These are phyloP conservation scores for Phialocephala subalpina DNA, from an alignment of 2,329 filamentous ascomycete species.

Conservation along the genomic window DNA sequence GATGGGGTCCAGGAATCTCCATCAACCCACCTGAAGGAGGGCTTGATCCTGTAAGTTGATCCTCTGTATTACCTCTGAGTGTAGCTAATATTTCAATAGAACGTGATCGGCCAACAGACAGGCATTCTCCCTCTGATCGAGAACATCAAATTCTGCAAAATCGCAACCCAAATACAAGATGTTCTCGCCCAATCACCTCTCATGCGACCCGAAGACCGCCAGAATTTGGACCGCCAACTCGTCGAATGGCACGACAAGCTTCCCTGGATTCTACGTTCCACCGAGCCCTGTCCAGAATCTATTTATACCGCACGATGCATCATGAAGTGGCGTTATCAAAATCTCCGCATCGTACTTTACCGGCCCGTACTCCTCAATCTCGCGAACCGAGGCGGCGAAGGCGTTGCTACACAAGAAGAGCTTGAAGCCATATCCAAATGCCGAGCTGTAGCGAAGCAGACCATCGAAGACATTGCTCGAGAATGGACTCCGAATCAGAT, in stretches of 20 bases:
- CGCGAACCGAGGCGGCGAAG: slow-evolving; percentile 47
- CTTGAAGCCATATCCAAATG: slow-evolving; percentile 73
- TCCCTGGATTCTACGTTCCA: slow-evolving; percentile 69
- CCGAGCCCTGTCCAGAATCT: slow-evolving; percentile 73
- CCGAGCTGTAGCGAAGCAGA: slow-evolving; percentile 72
- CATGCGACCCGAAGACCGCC: slow-evolving; percentile 71
- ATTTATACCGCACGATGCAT: slow-evolving; percentile 75
- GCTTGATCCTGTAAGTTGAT: slow-evolving; percentile 37
- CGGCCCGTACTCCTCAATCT: slow-evolving; percentile 75
- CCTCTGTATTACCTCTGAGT: background rate
- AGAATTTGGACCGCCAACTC: slow-evolving; percentile 71
- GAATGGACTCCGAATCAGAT: slow-evolving; percentile 79
- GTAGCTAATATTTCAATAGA: slow-evolving; percentile 33
- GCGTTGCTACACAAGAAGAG: slow-evolving; percentile 59
- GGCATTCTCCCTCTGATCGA: slow-evolving; percentile 76
- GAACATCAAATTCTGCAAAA: slow-evolving; percentile 81
- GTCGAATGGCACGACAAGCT: slow-evolving; percentile 77
- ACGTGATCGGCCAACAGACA: slow-evolving; percentile 65
- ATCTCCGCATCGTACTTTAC: slow-evolving; percentile 78
- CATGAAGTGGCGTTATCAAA: slow-evolving; percentile 86
- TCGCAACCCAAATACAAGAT: slow-evolving; percentile 81
- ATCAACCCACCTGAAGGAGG: slow-evolving; percentile 64
- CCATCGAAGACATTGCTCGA: slow-evolving; percentile 75
- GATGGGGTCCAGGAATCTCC: slow-evolving; percentile 73
- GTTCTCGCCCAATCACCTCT: slow-evolving; percentile 74